Conservation (phyloP, 495 filamentous ascomycete genomes). For the Penicillium daleae region DNA sequence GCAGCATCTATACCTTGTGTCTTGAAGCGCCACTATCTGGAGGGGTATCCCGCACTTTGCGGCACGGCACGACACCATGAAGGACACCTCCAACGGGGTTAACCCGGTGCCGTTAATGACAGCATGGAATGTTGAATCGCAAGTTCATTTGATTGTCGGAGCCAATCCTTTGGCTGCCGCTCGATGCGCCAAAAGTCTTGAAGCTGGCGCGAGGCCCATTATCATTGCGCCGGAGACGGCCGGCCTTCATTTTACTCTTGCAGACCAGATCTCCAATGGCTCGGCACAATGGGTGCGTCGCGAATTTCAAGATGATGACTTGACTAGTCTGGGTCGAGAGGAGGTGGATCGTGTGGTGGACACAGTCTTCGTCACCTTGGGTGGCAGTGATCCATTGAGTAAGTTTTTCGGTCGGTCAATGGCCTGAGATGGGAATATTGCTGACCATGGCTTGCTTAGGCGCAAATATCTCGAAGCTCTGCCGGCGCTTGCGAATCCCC, state of each 20-base stretch:
- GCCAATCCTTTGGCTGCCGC: conserved; percentile 84
- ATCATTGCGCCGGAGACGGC: conserved; percentile 73
- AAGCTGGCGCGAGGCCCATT: conserved; percentile 84
- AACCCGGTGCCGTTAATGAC: conserved; percentile 64
- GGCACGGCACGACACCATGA: conserved; percentile 35
- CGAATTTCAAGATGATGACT: conserved; percentile 71
- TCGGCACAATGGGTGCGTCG: conserved; percentile 72
- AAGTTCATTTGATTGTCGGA: conserved; percentile 86
- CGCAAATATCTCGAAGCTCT: conserved; percentile 72
- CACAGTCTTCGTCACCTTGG: conserved; percentile 84
- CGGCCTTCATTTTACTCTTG: conserved; percentile 70
- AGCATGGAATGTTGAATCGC: conserved; percentile 71
- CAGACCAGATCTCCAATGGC: conserved; percentile 71
- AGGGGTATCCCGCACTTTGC: conserved; percentile 26
- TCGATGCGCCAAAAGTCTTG: conserved; percentile 76
- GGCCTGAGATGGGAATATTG: not conserved
- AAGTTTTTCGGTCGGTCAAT: conserved; percentile 31
- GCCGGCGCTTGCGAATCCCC: conserved; percentile 80
- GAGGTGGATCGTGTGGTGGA: conserved; percentile 84
- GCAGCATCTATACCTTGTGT: not conserved
- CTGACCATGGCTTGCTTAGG: conserved; percentile 39
- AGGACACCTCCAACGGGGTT: conserved; percentile 33
- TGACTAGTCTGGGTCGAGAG: conserved; percentile 74
- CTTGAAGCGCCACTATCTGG: conserved; percentile 12
- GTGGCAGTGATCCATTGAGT: conserved; percentile 57